Base-by-base conservation (phyloP, 1,139 yeast species). In the Kurtzmaniella quercitrusa region DNA sequence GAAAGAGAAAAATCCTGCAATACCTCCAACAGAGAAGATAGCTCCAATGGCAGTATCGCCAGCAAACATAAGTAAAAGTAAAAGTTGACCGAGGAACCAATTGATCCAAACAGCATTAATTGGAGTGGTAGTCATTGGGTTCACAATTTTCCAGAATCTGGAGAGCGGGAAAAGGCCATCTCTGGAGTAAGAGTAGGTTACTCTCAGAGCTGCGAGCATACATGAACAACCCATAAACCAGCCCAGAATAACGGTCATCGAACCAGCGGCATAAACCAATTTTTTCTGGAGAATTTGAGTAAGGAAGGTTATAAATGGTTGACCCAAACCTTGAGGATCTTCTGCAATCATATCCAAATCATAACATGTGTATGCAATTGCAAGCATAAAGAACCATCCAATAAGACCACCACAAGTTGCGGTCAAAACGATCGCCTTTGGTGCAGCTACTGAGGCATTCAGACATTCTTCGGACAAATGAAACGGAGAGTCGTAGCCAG, bases 21-120 rank as follows among this genome's bases (percentile, higher is more conserved):
- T 82, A 43, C 88, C 91, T 41, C 88, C 88, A 33, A 84, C 87
- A 1, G 87, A 81, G 64, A 84, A 84, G 44, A 83, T 80, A 39
- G 93, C 91, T 36, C 81, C 84, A 52, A 84, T 80, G 36, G 89
- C 86, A 12, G 77, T 71, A 44, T 75, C 80, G 32, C 87, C 88
- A 26, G 84, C 85, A 63, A 84, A 82, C 56, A 82, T 71, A 47
- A 82, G 67, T 43, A 81, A 68, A 46, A 84, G 67, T 30, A 78
- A 63, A 22, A 80, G 67, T 54, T 78, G 76, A 32, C 86, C 88
- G 43, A 84, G 54, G 22, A 71, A 52, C 57, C 77, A 71, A 59
- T 83, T 82, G 49, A 79, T 65, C 81, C 85, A 76, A 28, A 84
- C 88, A 1, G 89, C 88, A 54, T 78, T 71, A 33, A 84, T 72